These are phyloP conservation scores for Boletellus emodensis DNA, from an alignment of 768 basidiomycete species.

Conservation along the genomic window DNA sequence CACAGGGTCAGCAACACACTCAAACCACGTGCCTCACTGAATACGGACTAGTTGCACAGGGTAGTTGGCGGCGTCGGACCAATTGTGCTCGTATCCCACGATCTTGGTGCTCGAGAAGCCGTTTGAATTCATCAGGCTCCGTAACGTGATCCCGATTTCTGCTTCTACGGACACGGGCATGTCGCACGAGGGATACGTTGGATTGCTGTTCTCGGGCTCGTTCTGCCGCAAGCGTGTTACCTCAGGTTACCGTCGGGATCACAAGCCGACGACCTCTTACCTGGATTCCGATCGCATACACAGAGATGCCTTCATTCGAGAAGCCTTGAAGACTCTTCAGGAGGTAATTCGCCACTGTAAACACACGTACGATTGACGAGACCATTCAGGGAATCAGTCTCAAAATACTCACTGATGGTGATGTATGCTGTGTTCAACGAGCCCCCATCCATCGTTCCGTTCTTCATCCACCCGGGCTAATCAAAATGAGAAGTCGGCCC, in stretches of 20 bases:
- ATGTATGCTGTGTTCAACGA: conserved; percentile 48
- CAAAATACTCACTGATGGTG: conserved; percentile 41
- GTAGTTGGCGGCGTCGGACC: conserved; percentile 61
- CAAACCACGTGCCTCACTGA: neutral
- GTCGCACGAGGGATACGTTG: conserved; percentile 63
- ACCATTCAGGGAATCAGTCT: neutral
- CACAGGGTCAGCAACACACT: neutral
- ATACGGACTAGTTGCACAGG: conserved; percentile 50
- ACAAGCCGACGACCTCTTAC: conserved; percentile 15
- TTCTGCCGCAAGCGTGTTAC: conserved; percentile 35
- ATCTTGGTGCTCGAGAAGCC: conserved; percentile 58
- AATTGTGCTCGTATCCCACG: conserved; percentile 73
- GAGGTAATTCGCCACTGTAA: conserved; percentile 65
- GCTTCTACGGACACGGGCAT: conserved; percentile 56
- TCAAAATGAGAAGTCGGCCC: neutral
- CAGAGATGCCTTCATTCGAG: conserved; percentile 50
- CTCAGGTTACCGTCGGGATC: neutral
- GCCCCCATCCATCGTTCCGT: conserved; percentile 65
- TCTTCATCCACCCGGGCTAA: conserved; percentile 81
- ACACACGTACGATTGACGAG: neutral
- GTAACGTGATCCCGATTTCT: conserved; percentile 51
- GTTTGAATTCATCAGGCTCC: conserved; percentile 58
- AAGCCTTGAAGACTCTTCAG: conserved; percentile 72
- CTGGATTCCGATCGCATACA: conserved; percentile 63
- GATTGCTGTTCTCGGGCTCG: conserved; percentile 51